Base-by-base conservation (phyloP, 306 rosid species). In the Fagus crenata region DNA sequence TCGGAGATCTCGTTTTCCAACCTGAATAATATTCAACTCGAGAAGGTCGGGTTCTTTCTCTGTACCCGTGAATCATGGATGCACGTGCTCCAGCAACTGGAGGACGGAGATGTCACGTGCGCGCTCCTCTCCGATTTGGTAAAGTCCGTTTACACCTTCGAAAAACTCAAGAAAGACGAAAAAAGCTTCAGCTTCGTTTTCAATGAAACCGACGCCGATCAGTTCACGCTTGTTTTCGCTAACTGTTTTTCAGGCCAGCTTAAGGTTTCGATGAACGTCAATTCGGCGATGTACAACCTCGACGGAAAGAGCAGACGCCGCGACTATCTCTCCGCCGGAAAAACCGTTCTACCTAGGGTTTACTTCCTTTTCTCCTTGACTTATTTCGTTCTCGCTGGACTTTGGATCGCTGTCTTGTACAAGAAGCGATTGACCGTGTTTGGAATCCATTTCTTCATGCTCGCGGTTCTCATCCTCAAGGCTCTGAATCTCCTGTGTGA, bases 401-500 rank as follows among this genome's bases (percentile, higher is more conserved):
- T 85, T 7, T 94, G 98, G 98, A 73, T 90, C 69, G 59, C 35
- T 68, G 84, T 94, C 32, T 91, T 94, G 13, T 92, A 88, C 77
- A 89, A 84, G 74, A 94, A 94, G 85, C 87, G 96, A 4, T 89
- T 90, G 54, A 94, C 98, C 13, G 90, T 85, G 17, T 90, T 90
- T 72, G 77, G 90, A 2, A 94, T 94, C 84, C 98, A 94, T 78
- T 88, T 83, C 89, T 94, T 94, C 43, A 94, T 94, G 98, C 97
- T 94, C 2, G 94, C 96, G 2, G 98, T 94, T 0, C n/a, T 94
- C 1, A 61, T 92, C 39, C 75, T 94, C 81, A 94, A 94, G 49
- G 88, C 94, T 0, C n/a, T 92, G 77, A 94, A 94, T 64, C 85
- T 94, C 4, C 69, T 92, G 11, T 94, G 96, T 2, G 98, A 94